A percentile compares a stretch with the other conserved stretches of the same genome.
These are phyloP conservation scores for Pilatotrama ljubarskyi DNA, from an alignment of 768 basidiomycete genomes.

Conservation along the genomic window DNA sequence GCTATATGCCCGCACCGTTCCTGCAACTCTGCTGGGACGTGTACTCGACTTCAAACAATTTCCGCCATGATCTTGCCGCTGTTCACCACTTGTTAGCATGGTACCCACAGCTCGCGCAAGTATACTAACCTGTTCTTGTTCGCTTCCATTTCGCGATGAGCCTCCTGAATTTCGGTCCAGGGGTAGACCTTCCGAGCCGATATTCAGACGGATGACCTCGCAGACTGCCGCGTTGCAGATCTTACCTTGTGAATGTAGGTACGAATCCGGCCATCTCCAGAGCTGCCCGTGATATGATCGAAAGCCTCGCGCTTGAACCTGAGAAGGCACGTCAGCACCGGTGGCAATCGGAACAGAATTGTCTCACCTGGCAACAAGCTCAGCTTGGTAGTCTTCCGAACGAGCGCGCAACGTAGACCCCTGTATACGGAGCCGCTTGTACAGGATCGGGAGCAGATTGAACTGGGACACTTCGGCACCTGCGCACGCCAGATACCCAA, in stretches of 20 bases:
- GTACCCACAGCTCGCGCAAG: neutral
- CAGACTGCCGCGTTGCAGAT: neutral
- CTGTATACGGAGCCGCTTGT: constrained; percentile 84
- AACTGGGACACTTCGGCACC: constrained; percentile 52
- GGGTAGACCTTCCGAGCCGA: constrained; percentile 60
- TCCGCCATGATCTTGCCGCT: constrained; percentile 26
- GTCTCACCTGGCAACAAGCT: constrained; percentile 59
- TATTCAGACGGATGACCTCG: neutral
- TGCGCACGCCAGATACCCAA: constrained; percentile 36
- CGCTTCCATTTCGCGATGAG: constrained; percentile 82
- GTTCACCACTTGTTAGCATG: neutral
- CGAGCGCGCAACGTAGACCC: constrained; percentile 86
- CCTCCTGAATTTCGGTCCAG: constrained; percentile 77
- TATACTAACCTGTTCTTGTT: constrained; percentile 54
- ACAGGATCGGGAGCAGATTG: constrained; percentile 67
- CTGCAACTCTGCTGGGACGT: neutral
- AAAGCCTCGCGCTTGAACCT: constrained; percentile 61
- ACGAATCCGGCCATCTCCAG: constrained; percentile 60
- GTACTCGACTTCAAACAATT: constrained; percentile 19
- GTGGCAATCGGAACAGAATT: neutral
- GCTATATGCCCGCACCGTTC: neutral
- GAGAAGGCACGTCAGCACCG: constrained; percentile 12
- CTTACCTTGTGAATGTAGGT: constrained; percentile 78
- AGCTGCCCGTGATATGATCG: constrained; percentile 55
- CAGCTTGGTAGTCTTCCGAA: constrained; percentile 71